These are phyloP conservation scores for Ceratobasidium papillatum DNA, from an alignment of 1,284 basidiomycete species.

Conservation along the genomic window DNA sequence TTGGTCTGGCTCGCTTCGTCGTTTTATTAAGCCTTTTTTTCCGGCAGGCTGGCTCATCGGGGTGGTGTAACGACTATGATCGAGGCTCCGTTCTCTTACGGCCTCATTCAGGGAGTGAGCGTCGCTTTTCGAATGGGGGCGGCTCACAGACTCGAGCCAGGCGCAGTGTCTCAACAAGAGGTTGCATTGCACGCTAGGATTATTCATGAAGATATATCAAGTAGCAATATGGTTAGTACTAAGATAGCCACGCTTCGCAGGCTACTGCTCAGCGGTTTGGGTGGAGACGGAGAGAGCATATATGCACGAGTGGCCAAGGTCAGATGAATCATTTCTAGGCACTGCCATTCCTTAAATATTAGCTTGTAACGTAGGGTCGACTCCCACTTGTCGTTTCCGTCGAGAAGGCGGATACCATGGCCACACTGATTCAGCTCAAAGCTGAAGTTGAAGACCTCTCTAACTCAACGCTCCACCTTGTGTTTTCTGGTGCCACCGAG, in stretches of 20 bases:
- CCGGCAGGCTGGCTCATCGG: slow-evolving; percentile 18
- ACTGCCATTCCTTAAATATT: too few species aligned
- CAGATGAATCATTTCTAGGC: too few species aligned
- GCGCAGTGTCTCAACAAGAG: slow-evolving; percentile 71
- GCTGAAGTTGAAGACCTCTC: slow-evolving; percentile 66
- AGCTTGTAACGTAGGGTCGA: slow-evolving; percentile 57
- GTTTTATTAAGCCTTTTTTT: not conserved
- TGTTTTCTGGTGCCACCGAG: slow-evolving; percentile 77
- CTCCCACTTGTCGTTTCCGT: slow-evolving; percentile 75
- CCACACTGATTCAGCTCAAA: slow-evolving; percentile 75
- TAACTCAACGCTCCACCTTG: slow-evolving; percentile 18
- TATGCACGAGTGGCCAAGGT: slow-evolving; percentile 57
- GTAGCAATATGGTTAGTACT: slow-evolving; percentile 56
- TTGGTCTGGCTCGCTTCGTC: not conserved
- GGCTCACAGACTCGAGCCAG: slow-evolving; percentile 65
- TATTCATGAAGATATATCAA: slow-evolving; percentile 53
- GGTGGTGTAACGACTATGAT: slow-evolving; percentile 49
- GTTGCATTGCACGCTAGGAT: slow-evolving; percentile 77
- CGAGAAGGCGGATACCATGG: slow-evolving; percentile 76
- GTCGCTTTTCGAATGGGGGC: slow-evolving; percentile 71
- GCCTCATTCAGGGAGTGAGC: slow-evolving; percentile 68
- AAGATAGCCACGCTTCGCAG: slow-evolving; percentile 63
- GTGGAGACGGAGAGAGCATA: slow-evolving; percentile 53
- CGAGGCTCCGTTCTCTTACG: slow-evolving; percentile 62
- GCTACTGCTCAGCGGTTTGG: slow-evolving; percentile 57